Conservation (phyloP, 2,329 filamentous ascomycete species). For the Diaporthe ampelina region DNA sequence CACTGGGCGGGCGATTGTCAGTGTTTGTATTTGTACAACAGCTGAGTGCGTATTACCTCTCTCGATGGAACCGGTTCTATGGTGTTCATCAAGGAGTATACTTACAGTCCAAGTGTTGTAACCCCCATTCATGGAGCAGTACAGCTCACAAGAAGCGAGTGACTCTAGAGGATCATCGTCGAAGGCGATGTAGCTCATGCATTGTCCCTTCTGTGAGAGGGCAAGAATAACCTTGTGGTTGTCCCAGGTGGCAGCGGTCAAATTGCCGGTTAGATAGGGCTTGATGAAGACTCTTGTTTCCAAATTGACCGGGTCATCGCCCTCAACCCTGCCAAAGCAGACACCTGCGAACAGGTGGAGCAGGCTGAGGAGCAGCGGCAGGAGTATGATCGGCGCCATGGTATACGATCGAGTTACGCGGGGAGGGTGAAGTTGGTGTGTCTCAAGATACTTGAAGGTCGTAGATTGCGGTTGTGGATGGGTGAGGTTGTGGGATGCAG, state of each 20-base stretch:
- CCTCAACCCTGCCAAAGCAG: background rate
- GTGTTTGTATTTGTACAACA: background rate
- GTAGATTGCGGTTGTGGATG: background rate
- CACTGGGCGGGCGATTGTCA: background rate
- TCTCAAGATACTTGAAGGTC: background rate
- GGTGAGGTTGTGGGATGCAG: background rate
- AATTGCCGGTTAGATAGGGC: background rate
- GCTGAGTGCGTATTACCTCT: too few species aligned
- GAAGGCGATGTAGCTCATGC: conserved; percentile 1
- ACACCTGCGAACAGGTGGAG: background rate
- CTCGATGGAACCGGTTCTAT: background rate
- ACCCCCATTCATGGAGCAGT: background rate
- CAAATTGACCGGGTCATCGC: background rate
- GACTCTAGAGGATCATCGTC: background rate
- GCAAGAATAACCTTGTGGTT: background rate
- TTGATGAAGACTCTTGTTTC: background rate
- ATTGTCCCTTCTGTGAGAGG: background rate
- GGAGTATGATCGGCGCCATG: background rate
- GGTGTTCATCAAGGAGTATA: too few species aligned
- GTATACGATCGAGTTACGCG: background rate
- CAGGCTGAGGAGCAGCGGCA: background rate
- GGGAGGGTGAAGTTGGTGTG: too few species aligned
- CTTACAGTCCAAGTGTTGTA: conserved; percentile 19
- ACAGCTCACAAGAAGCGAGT: conserved; percentile 25
- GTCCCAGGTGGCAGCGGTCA: background rate